Evolutionary conservation across 257 asterid species (phyloP).

Genomic region (Capsicum chinense): DNA sequence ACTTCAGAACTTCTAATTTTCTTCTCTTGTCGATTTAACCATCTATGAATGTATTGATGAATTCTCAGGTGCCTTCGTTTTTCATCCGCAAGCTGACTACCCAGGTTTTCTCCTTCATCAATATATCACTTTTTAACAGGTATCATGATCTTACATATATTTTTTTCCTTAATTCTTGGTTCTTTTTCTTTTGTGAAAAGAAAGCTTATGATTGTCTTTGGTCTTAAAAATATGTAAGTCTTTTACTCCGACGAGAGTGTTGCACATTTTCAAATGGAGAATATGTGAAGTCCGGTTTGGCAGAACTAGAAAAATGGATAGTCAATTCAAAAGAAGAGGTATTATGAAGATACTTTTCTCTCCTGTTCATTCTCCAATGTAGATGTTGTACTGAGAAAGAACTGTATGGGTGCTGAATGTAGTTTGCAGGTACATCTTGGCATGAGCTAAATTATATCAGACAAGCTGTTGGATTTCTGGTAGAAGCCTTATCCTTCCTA

Average conservation of each 20-base stretch:
- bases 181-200: constrained; percentile 10
- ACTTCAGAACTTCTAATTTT: neutral
- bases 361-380: constrained; percentile 14
- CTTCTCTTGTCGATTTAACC: neutral
- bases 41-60: constrained; percentile 28
- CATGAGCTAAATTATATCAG: constrained; percentile 95
- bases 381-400: constrained; percentile 29
- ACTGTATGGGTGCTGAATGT: constrained; percentile 36
- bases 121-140: constrained; percentile 95
- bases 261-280: constrained; percentile 98
- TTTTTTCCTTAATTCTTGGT: neutral
- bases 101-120: constrained; percentile 95
- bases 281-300: constrained; percentile 96
- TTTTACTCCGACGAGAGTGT: constrained; percentile 97
- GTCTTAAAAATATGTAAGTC: constrained; percentile 47
- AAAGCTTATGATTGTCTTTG: constrained; percentile 25
- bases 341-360: constrained; percentile 30
- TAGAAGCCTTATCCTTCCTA: constrained; percentile 39
- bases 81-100: constrained; percentile 97
- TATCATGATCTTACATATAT: constrained; percentile 33
- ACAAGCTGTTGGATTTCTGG: constrained; percentile 99
- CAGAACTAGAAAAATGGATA: constrained; percentile 97
- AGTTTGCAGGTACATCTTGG: constrained; percentile 99
- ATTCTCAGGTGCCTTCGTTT: constrained; percentile 87
- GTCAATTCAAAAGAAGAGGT: constrained; percentile 92